A percentile compares a stretch with the other conserved stretches of the same genome.
Evolutionary conservation across 2,329 filamentous ascomycete species (phyloP).

Genomic region (Penicillium sumatraense): DNA sequence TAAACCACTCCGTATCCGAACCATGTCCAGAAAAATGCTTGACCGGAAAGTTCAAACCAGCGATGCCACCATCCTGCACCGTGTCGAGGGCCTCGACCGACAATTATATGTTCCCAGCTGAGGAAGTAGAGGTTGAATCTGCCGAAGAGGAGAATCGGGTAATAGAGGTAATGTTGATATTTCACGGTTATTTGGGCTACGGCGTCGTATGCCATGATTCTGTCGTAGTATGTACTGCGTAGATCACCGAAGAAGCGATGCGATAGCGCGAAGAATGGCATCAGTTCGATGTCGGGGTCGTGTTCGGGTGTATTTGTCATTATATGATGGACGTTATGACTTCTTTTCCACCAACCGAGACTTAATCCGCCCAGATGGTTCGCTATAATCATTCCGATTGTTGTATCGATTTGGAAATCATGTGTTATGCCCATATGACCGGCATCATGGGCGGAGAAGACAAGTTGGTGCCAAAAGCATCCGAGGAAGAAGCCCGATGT

Average conservation of each 20-base stretch:
- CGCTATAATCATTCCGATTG: slow-evolving; percentile 86
- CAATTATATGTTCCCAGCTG: slow-evolving; percentile 75
- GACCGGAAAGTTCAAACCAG: slow-evolving; percentile 73
- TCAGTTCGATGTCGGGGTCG: slow-evolving; percentile 89
- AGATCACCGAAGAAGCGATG: slow-evolving; percentile 76
- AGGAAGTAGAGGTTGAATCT: slow-evolving; percentile 88
- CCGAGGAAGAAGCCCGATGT: slow-evolving; percentile 75
- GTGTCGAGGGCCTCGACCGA: slow-evolving; percentile 69
- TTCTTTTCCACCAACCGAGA: slow-evolving; percentile 94
- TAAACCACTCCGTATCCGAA: slow-evolving; percentile 81
- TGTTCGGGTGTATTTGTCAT: slow-evolving; percentile 94
- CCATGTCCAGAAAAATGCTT: slow-evolving; percentile 81
- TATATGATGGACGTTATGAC: slow-evolving; percentile 94
- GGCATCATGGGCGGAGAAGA: slow-evolving; percentile 90
- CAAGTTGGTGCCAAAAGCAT: slow-evolving; percentile 86
- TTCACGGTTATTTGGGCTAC: slow-evolving; percentile 69
- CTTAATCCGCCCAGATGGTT: slow-evolving; percentile 87
- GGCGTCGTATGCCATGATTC: slow-evolving; percentile 74
- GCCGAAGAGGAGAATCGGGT: slow-evolving; percentile 75
- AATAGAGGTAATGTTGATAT: slow-evolving; percentile 79
- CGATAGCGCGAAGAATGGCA: slow-evolving; percentile 85
- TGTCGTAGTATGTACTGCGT: slow-evolving; percentile 79
- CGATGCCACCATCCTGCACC: slow-evolving; percentile 81
- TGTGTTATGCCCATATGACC: slow-evolving; percentile 97
- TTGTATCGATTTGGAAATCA: slow-evolving; percentile 76